These are phyloP conservation scores for Oenanthe sinensis DNA, from an alignment of 129 eudicot genomes.

Conservation along the genomic window DNA sequence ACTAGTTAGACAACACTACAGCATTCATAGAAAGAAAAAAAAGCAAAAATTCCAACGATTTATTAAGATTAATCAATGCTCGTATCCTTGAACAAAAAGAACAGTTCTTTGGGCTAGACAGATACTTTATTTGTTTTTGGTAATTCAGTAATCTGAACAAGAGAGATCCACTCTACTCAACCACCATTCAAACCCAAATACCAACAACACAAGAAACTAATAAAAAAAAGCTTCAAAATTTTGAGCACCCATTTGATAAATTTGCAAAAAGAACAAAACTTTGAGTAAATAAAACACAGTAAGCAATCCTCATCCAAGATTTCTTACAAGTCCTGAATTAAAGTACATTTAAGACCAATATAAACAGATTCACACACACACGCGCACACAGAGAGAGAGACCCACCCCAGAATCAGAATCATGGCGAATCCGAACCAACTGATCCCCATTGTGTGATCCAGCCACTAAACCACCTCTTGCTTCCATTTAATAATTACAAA, in stretches of 20 bases:
- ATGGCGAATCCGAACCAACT: conserved; percentile 67
- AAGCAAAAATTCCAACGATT: not conserved
- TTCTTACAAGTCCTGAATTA: not conserved
- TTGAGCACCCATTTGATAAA: not conserved
- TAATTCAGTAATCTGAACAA: not conserved
- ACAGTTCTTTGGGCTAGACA: not conserved
- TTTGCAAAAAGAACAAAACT: not conserved
- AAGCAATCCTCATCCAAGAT: not conserved
- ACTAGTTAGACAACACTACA: not conserved
- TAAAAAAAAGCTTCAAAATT: not conserved
- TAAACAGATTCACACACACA: not conserved
- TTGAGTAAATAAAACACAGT: not conserved
- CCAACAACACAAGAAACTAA: not conserved
- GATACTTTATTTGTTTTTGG: not conserved
- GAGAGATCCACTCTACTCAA: not conserved
- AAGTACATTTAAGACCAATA: not conserved
- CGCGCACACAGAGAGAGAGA: not conserved
- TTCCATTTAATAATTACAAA: conserved; percentile 42
- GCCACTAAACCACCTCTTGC: conserved; percentile 83
- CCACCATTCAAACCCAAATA: not conserved
- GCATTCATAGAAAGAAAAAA: not conserved
- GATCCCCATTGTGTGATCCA: conserved; percentile 73
- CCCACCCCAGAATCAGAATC: conserved; percentile 77
- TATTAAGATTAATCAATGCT: not conserved
- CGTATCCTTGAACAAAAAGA: not conserved